phyloP scores from a whole-genome alignment of 1,284 basidiomycete genomes.

The Malassezia psittaci region DNA sequence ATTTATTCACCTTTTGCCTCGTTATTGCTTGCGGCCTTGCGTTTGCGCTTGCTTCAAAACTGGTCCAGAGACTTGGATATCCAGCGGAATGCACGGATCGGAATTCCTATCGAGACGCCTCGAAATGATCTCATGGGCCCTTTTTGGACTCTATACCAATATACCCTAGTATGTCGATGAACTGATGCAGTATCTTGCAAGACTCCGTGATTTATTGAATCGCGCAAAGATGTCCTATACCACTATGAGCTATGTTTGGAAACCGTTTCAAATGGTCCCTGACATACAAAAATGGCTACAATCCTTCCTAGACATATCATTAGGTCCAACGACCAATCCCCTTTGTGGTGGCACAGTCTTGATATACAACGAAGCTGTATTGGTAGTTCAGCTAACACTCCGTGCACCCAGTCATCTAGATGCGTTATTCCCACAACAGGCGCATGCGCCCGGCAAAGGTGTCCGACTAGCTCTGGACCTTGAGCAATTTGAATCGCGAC shows the following conservation, averaged over 20 bases:
- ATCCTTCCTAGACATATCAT: constrained; percentile 5
- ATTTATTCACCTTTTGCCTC: constrained; percentile 7
- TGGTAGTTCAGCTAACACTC: constrained; percentile 9
- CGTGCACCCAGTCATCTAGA: constrained; percentile 12
- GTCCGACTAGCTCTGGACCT: constrained; percentile 14
- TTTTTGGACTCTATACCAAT: constrained; percentile 15
- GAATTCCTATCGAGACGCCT: neutral
- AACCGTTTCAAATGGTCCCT: constrained; percentile 3
- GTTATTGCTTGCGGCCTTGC: constrained; percentile 12
- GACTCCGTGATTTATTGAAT: constrained; percentile 6
- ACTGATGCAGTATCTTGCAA: constrained; percentile 3
- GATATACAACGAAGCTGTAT: neutral
- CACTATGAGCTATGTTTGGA: neutral
- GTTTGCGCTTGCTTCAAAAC: constrained; percentile 16
- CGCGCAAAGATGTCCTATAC: neutral
- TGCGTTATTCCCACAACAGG: constrained; percentile 13
- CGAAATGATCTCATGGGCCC: constrained; percentile 6
- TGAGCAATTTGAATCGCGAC: constrained; percentile 8
- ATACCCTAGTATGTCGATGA: constrained; percentile 9
- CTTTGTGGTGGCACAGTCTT: constrained; percentile 9
- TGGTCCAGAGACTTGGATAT: constrained; percentile 1
- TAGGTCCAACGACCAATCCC: neutral
- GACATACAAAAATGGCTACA: constrained; percentile 7
- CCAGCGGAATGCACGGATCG: neutral
- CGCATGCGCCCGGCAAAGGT: neutral